phyloP scores from a whole-genome alignment of 1,139 yeast species.

The Nadsonia commutata region DNA sequence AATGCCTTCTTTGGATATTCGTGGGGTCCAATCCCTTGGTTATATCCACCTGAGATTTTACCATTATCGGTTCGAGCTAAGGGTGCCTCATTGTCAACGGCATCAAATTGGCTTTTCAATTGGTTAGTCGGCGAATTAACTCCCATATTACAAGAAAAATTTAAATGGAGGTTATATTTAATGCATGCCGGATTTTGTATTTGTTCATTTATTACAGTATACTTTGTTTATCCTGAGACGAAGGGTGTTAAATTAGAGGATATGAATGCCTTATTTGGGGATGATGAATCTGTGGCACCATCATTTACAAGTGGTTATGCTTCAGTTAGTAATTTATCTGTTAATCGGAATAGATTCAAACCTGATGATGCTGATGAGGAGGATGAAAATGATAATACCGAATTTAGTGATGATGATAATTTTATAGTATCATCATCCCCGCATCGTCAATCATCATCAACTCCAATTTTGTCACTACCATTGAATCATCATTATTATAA shows the following conservation, averaged over 20 bases:
- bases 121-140: slow-evolving; percentile 86
- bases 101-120: slow-evolving; percentile 90
- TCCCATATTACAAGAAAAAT: slow-evolving; percentile 64
- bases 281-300: slow-evolving; percentile 26
- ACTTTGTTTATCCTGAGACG: slow-evolving; percentile 69
- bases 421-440: too few species aligned
- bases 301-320: slow-evolving; percentile 2
- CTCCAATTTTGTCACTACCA: slow-evolving; percentile 1
- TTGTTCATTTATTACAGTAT: slow-evolving; percentile 55
- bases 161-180: slow-evolving; percentile 68
- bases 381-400: slow-evolving; percentile 16
- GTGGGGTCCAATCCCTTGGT: slow-evolving; percentile 96
- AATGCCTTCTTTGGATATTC: slow-evolving; percentile 75
- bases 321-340: background rate
- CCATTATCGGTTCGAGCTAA: slow-evolving; percentile 82
- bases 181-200: slow-evolving; percentile 70
- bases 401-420: slow-evolving; percentile 5
- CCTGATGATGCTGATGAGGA: slow-evolving; percentile 3
- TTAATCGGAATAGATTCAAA: background rate
- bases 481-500: slow-evolving; percentile 4
- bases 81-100: slow-evolving; percentile 84
- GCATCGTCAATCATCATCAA: background rate
- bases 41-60: slow-evolving; percentile 75
- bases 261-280: slow-evolving; percentile 74
- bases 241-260: slow-evolving; percentile 81